Evolutionary conservation across 495 filamentous ascomycete species (phyloP), one percentile per base, ranked within the genome.

Genomic region (Annulohypoxylon moriforme): DNA sequence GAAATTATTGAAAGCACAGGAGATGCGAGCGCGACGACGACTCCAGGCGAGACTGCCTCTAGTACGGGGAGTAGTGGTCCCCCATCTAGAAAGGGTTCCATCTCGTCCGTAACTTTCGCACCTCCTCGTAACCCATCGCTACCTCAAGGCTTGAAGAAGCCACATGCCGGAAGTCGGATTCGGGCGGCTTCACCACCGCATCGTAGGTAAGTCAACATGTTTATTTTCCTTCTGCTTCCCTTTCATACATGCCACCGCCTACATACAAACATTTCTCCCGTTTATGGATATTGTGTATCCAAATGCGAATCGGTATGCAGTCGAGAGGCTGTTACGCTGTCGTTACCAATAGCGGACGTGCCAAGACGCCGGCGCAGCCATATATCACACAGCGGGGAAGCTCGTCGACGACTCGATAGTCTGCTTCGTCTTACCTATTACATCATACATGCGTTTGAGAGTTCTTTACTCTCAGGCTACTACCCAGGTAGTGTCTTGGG

Each of bases 121-220:
- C 67, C 74, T 34, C 79, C 78, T 10, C 72, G 73, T 5, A 80
- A 84, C 61, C 81, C 83, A 5, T 76, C 76, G 33, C 77, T 85
- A 16, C 83, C 83, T 18, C 83, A 84, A 49, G 83, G 83, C 25
- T 49, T 72, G 5, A 81, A 81, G 58, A 81, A 81, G 34, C 82
- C 79, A 53, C 82, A 82, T 29, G 79, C 80, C 53, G 80, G 77
- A 60, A 71, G 60, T 50, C 76, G 83, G 16, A 78, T 83, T 33
- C 76, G 81, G 44, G 77, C 78, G n/a, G 81, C 80, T 27, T 85
- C 83, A n/a, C 83, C 82, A 29, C 80, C 80, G 44, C 81, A 83
- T 53, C 72, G 76, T 64, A 83, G 77, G 83, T 85, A 76, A 83
- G 83, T 81, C 31, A 14, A 25, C 2, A 58, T 18, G 3, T 68